A percentile compares a stretch with the other conserved stretches of the same genome.
Conservation (phyloP, 495 filamentous ascomycete genomes). For the Aspergillus ellipticus region DNA sequence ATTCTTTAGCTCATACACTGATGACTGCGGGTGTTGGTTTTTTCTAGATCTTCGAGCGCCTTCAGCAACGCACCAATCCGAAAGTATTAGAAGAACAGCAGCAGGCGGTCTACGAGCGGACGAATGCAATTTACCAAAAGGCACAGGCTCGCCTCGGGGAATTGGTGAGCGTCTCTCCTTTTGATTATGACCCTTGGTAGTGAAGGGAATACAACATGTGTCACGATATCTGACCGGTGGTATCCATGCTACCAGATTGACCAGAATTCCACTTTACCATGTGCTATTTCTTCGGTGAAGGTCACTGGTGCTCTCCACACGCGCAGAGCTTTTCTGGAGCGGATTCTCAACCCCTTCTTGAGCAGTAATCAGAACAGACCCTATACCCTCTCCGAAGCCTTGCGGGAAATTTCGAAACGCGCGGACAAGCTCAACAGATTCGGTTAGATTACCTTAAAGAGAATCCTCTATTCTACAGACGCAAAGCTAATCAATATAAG, state of each 20-base stretch:
- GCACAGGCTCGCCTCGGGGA: slow-evolving; percentile 60
- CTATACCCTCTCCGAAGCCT: slow-evolving; percentile 73
- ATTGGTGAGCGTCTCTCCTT: slow-evolving; percentile 29
- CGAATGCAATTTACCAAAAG: slow-evolving; percentile 62
- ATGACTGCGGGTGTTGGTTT: background rate
- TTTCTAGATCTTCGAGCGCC: slow-evolving; percentile 60
- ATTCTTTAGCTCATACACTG: background rate
- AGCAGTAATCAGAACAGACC: slow-evolving; percentile 59
- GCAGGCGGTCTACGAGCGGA: slow-evolving; percentile 56
- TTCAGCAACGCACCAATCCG: slow-evolving; percentile 59
- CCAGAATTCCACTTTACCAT: slow-evolving; percentile 72
- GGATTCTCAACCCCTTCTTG: slow-evolving; percentile 72
- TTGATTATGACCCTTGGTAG: background rate
- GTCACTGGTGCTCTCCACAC: slow-evolving; percentile 77
- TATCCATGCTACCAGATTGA: slow-evolving; percentile 55
- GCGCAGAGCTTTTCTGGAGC: slow-evolving; percentile 71
- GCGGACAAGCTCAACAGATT: slow-evolving; percentile 74
- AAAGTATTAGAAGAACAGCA: slow-evolving; percentile 59
- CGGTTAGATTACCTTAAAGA: slow-evolving; percentile 49
- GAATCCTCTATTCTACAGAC: background rate
- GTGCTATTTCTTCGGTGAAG: slow-evolving; percentile 76
- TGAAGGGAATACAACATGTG: background rate
- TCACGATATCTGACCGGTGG: slow-evolving; percentile 4
- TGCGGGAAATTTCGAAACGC: slow-evolving; percentile 62
- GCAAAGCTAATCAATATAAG: slow-evolving; percentile 40